Evolutionary conservation across 345 rosid genomes (phyloP).

Genomic region (Hevea brasiliensis): DNA sequence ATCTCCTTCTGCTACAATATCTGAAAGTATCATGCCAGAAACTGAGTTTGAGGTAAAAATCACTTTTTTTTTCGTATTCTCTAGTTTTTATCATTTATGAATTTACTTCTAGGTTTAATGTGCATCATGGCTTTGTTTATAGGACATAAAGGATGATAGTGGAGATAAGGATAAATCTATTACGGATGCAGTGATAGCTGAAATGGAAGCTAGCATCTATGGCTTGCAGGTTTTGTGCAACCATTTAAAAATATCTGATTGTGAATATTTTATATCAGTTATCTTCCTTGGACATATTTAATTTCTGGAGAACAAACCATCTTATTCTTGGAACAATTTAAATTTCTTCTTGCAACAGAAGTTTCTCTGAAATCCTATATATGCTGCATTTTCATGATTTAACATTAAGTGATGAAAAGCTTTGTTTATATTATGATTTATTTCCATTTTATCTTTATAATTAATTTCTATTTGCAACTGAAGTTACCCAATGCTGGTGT

Average conservation of each 20-base stretch:
- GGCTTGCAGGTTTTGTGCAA: conserved; percentile 57
- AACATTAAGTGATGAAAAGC: background rate
- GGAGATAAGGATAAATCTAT: conserved; percentile 35
- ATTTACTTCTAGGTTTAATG: conserved; percentile 1
- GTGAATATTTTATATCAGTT: background rate
- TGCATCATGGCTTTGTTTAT: conserved; percentile 11
- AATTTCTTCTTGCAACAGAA: no score
- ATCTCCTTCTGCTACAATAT: background rate
- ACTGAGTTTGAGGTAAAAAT: conserved; percentile 34
- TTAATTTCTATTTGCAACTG: conserved; percentile 4
- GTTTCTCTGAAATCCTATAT: background rate
- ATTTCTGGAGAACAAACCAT: background rate
- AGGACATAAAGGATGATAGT: conserved; percentile 43
- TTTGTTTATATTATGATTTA: background rate
- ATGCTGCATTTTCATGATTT: background rate
- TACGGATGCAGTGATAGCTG: conserved; percentile 52
- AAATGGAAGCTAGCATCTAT: conserved; percentile 68
- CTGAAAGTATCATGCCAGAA: conserved; percentile 16
- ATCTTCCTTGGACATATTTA: background rate
- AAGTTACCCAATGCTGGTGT: conserved; percentile 27
- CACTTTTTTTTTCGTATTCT: background rate
- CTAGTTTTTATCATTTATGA: background rate
- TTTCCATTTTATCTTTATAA: background rate
- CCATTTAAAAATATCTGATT: conserved; percentile 3
- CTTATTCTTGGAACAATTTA: conserved; percentile 1